Evolutionary conservation across 768 basidiomycete genomes (phyloP), one percentile per base, ranked within the genome.

Genomic region (Rhodotorula diobovata): DNA sequence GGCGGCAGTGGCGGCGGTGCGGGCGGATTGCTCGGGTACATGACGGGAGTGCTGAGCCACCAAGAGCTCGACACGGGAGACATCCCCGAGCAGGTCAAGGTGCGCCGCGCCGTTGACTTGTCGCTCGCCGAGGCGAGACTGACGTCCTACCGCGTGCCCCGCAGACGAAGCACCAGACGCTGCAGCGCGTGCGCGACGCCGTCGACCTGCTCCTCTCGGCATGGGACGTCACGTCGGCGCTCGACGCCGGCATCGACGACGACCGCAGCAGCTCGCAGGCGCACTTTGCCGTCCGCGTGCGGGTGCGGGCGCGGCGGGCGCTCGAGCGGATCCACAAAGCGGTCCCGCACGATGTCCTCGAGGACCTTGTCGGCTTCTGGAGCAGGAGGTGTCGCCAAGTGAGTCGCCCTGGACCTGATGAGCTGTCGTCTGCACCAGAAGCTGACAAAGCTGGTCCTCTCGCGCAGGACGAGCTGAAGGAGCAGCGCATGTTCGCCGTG

Each of bases 31-130:
- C 83, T 97, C 1, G 92, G 93, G 16, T 90, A 92, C 76, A 89
- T 99, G 62, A 93, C 93, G 4, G 90, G 87, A 66, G 94, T 97
- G 4, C 94, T 99, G 77, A 86, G 89, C 53, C 86, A 87, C 1
- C 90, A 93, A n/a, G 84, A 82, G 46, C 58, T 71, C 28, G 73
- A 68, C 43, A 25, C 68, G 28, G 30, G 60, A 3, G 67, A 68
- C 5, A 21, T 71, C 4, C 56, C 66, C 2, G 73, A 75, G 25
- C 64, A 66, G 57, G 56, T 67, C 28, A 65, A 68, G 59, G 72
- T 73, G 30, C 43, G 72, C 25, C 2, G 25, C 37, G 66, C 25
- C 2, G 2, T 14, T 41, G 6, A 30, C 8, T 12, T 6, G 21
- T 45, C 18, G 39, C 43, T 20, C 21, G 23, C 8, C 45, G 28